phyloP scores from a whole-genome alignment of 192 early-diverging fungal genomes.

The Chytriomyces sp. region DNA sequence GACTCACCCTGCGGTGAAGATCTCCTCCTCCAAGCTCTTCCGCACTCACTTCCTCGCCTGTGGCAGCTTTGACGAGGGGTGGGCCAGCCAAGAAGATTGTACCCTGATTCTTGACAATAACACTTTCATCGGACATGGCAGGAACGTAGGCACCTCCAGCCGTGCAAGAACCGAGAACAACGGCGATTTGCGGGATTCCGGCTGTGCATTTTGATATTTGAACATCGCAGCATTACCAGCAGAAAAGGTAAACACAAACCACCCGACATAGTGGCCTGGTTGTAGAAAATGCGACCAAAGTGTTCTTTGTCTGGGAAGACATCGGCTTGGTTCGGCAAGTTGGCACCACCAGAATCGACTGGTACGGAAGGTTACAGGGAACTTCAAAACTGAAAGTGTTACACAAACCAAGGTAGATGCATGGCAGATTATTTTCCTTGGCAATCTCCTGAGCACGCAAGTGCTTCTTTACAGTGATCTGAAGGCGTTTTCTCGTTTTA shows the following conservation, averaged over 20 bases:
- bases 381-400: neutral
- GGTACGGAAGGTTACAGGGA: neutral
- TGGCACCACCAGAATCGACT: slow-evolving; percentile 96
- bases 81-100: slow-evolving; percentile 97
- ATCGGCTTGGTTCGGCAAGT: slow-evolving; percentile 80
- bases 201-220: slow-evolving; percentile 21
- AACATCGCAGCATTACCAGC: neutral
- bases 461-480: slow-evolving; percentile 89
- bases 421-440: slow-evolving; percentile 88
- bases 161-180: slow-evolving; percentile 96
- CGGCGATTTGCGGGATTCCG: slow-evolving; percentile 95
- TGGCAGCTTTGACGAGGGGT: slow-evolving; percentile 94
- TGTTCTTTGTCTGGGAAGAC: slow-evolving; percentile 89
- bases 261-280: slow-evolving; percentile 71
- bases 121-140: slow-evolving; percentile 97
- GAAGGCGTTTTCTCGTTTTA: neutral
- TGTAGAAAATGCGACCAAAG: slow-evolving; percentile 96
- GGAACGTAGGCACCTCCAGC: slow-evolving; percentile 96
- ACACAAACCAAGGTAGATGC: slow-evolving; percentile 73
- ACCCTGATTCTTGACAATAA: slow-evolving; percentile 93
- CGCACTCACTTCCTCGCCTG: slow-evolving; percentile 89
- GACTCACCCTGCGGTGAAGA: slow-evolving; percentile 81
- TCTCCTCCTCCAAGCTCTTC: slow-evolving; percentile 96
- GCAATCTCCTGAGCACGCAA: slow-evolving; percentile 97
- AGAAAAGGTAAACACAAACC: slow-evolving; percentile 22